Conservation (phyloP, 805 yeast species). For the Saturnispora quitensis region DNA sequence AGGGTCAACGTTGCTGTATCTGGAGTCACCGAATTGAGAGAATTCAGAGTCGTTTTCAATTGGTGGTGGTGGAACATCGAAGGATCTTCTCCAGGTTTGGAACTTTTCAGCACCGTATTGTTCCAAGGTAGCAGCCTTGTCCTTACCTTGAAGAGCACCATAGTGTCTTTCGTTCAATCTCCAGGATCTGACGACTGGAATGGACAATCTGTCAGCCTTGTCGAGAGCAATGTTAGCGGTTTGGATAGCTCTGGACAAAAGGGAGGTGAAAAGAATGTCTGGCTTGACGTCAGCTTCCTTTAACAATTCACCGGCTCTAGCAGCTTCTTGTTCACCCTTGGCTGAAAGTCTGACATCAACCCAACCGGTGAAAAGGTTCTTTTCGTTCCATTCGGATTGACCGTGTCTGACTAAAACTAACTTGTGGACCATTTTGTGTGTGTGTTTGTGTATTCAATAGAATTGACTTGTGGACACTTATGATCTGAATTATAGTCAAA, state of each 20-base stretch:
- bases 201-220: constrained; percentile 78
- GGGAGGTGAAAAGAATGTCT: constrained; percentile 84
- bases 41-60: constrained; percentile 70
- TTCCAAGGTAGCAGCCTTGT: constrained; percentile 88
- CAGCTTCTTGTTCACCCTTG: constrained; percentile 83
- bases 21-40: constrained; percentile 78
- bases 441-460: neutral
- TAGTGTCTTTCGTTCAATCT: constrained; percentile 98
- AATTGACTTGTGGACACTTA: neutral
- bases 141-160: constrained; percentile 98
- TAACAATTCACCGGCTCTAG: constrained; percentile 85
- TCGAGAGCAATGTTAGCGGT: constrained; percentile 93
- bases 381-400: constrained; percentile 98
- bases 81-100: constrained; percentile 96
- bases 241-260: constrained; percentile 89
- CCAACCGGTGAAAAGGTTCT: constrained; percentile 98
- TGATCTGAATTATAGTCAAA: neutral
- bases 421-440: constrained; percentile 34
- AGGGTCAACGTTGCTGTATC: constrained; percentile 80
- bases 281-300: constrained; percentile 80
- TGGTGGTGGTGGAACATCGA: constrained; percentile 91
- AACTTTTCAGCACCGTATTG: constrained; percentile 85
- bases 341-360: constrained; percentile 85
- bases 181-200: constrained; percentile 93
- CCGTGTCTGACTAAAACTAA: constrained; percentile 96